Evolutionary conservation across 192 early-diverging fungal genomes (phyloP), one percentile per base, ranked within the genome.

Genomic region (Mortierella alpina): DNA sequence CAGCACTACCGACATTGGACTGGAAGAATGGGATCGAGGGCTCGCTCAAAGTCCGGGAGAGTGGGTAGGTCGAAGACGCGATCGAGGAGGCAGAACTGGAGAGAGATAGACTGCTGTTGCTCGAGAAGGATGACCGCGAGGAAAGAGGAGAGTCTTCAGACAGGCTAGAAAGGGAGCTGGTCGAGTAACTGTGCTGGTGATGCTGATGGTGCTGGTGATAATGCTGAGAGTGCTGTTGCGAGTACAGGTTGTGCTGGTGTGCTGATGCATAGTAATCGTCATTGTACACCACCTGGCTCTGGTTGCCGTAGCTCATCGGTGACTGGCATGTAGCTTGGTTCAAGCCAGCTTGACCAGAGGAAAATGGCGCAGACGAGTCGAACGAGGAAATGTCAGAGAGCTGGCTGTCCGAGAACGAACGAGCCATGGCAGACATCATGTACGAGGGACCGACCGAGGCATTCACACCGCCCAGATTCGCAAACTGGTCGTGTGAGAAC

Each of bases 241-340:
- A 68, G 49, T 80, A 80, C 18, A 80, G 53, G 41, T 72, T 70
- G 70, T 80, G 77, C 41, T 80, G 75, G 48, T 78, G 69, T 10
- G 77, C 77, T 17, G 77, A 72, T 8, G 64, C 52, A 47, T 80
- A 80, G 46, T 80, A 80, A 44, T 80, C 77, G 45, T 80, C 65
- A 40, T 72, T 61, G 66, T 80, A 80, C 14, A 80, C 53, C 4
- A 79, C 63, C 15, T 78, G 75, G 39, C 72, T 22, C 40, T 62
- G 23, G 68, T 58, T 71, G 3, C 39, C 54, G 57, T 79, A 78
- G 14, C 67, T 67, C 1, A 75, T 58, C 22, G 75, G 61, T 15
- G 62, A 65, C 20, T 75, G 65, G 49, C 62, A 77, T 52, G 77
- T 80, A 44, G 77, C 77, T 15, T 80, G 70, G 66, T 72, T 72